Evolutionary conservation across 2,329 filamentous ascomycete species (phyloP).

Genomic region (Xylaria sp.): DNA sequence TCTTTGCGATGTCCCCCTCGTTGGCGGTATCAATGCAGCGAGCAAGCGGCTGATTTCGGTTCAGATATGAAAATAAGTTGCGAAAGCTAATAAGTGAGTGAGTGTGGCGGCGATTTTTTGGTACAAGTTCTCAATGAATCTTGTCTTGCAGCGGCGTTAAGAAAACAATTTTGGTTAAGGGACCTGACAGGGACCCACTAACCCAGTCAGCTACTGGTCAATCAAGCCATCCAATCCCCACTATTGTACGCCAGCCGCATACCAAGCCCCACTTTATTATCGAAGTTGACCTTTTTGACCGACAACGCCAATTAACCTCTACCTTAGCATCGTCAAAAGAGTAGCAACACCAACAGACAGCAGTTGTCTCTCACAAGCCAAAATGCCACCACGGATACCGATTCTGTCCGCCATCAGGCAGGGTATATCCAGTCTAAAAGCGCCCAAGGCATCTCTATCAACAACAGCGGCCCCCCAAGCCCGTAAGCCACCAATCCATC

Average conservation of each 20-base stretch:
- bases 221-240: conserved; percentile 1
- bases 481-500: conserved; percentile 39
- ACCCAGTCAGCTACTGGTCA: conserved; percentile 5
- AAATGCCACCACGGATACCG: conserved; percentile 57
- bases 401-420: conserved; percentile 44
- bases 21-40: neutral
- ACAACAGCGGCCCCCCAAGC: conserved; percentile 41
- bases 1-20: conserved; percentile 55
- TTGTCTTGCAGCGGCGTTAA: conserved; percentile 11
- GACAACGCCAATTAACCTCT: conserved; percentile 10
- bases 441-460: conserved; percentile 44
- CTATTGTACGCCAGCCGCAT: neutral
- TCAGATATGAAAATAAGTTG: neutral
- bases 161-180: conserved; percentile 26
- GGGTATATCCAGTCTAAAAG: conserved; percentile 37
- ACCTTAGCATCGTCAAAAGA: conserved; percentile 15
- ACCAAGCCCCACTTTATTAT: conserved; percentile 10
- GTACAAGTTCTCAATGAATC: neutral
- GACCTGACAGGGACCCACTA: conserved; percentile 2
- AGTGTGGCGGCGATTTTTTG: conserved; percentile 2
- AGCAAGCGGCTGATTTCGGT: neutral
- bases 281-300: neutral
- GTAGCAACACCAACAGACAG: conserved; percentile 6
- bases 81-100: neutral
- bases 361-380: conserved; percentile 37